Evolutionary conservation across 768 basidiomycete genomes (phyloP).

Genomic region (Pisolithus sp.): DNA sequence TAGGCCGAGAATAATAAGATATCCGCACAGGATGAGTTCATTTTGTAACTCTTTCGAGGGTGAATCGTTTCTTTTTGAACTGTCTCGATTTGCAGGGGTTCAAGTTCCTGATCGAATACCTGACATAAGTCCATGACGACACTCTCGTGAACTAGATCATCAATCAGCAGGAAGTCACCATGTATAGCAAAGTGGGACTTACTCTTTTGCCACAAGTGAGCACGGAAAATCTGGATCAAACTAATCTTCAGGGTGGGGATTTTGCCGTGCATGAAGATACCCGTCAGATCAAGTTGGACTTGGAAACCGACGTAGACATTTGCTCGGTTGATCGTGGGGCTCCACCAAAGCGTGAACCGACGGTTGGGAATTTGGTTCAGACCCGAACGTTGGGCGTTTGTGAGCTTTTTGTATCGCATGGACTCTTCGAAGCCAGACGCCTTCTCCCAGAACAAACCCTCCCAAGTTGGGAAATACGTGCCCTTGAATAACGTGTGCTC

Average conservation of each 20-base stretch:
- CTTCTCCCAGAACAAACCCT: conserved; percentile 99
- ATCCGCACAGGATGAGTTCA: conserved; percentile 99
- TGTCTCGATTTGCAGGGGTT: conserved; percentile 96
- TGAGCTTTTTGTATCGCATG: conserved; percentile 93
- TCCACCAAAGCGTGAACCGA: conserved; percentile 99
- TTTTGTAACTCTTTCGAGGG: conserved; percentile 99
- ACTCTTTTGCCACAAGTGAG: conserved; percentile 99
- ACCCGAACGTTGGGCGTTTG: conserved; percentile 98
- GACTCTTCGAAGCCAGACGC: conserved; percentile 95
- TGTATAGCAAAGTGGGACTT: conserved; percentile 31
- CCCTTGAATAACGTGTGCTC: conserved; percentile 98
- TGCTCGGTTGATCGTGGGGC: conserved; percentile 97
- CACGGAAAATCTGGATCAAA: conserved; percentile 99
- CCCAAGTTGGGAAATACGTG: conserved; percentile 97
- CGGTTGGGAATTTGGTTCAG: conserved; percentile 97
- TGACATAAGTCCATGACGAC: conserved; percentile 97
- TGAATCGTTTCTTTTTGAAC: conserved; percentile 99
- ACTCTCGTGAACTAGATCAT: conserved; percentile 68
- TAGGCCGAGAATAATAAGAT: conserved; percentile 95
- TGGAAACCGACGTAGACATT: conserved; percentile 99
- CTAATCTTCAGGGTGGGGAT: conserved; percentile 98
- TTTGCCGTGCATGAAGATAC: conserved; percentile 98
- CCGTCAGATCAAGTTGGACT: conserved; percentile 95
- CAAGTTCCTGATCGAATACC: conserved; percentile 98
- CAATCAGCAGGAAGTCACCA: conserved; percentile 9